Evolutionary conservation across 2,329 filamentous ascomycete species (phyloP), one percentile per base, ranked within the genome.

Genomic region (Diaporthe citriasiana): DNA sequence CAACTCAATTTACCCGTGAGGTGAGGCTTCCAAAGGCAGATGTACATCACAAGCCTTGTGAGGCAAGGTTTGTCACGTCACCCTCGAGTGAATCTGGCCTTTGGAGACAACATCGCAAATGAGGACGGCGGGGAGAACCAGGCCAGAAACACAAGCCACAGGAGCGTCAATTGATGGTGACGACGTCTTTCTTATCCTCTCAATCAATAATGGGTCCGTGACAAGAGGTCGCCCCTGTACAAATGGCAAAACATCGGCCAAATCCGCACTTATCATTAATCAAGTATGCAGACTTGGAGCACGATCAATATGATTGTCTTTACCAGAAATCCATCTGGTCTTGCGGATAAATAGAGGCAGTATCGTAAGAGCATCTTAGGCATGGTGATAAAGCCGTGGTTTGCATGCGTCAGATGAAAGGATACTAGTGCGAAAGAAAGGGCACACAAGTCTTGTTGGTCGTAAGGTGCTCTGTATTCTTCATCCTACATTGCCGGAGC

Each of bases 241-340:
- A 12, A 3, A n/a, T 19, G 63, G 63, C 63, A 10, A 51, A 66
- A 66, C 45, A 51, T 66, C 45, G 45, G 63, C 45, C 47, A 51
- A 15, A 27, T 38, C 45, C 63, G 27, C 12, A 50, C 3, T 12
- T 6, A 0, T 51, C 15, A 27, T 27, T 38, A 17, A 27, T 38
- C 10, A 22, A n/a, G 30, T 30, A 51, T 17, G 0, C 33, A 51
- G 38, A n/a, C 17, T 51, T 19, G 25, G 12, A 25, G 30, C 22
- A 35, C 19, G 5, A 12, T 22, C 45, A 19, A 4, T 7, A 51
- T 19, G 7, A 8, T 38, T 38, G n/a, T 10, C 45, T 27, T 50
- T 2, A 19, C 15, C 45, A 38, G 27, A 5, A 25, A 0, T 17
- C 9, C n/a, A 19, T 17, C 2, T 22, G 15, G 0, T 22, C 1